A percentile compares a stretch with the other conserved stretches of the same genome.
Evolutionary conservation across 768 basidiomycete genomes (phyloP).

Genomic region (Rhizopogon vinicolor): DNA sequence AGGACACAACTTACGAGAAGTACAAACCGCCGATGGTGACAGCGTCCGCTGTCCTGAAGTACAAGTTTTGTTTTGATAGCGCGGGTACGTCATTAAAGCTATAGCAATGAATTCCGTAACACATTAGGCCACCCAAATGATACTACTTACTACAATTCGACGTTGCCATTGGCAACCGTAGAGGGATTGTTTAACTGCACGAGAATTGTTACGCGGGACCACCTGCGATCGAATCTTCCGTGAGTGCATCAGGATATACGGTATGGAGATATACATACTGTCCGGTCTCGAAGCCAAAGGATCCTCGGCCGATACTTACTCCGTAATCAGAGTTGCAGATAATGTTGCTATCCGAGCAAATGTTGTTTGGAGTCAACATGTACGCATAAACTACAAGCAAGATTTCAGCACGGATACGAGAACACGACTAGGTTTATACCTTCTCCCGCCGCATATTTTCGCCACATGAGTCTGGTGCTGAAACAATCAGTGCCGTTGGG

Average conservation of each 20-base stretch:
- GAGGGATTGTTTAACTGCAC: constrained; percentile 74
- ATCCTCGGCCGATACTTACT: constrained; percentile 65
- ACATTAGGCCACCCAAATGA: neutral
- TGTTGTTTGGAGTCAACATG: constrained; percentile 54
- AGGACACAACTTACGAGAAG: constrained; percentile 56
- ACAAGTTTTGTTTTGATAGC: constrained; percentile 54
- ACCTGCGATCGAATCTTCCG: constrained; percentile 32
- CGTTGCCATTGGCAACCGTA: constrained; percentile 63
- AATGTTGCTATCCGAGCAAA: constrained; percentile 53
- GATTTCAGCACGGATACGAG: neutral
- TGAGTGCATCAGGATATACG: neutral
- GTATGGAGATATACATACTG: constrained; percentile 41
- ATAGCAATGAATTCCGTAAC: neutral
- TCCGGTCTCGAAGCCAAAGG: constrained; percentile 57
- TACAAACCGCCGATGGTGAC: constrained; percentile 66
- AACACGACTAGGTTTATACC: constrained; percentile 35
- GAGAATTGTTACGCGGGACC: constrained; percentile 69
- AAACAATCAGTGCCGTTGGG: constrained; percentile 68
- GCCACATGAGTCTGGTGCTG: constrained; percentile 75
- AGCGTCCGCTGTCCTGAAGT: constrained; percentile 51
- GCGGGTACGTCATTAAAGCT: constrained; percentile 71
- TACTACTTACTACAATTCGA: constrained; percentile 58
- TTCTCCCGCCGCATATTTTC: constrained; percentile 60
- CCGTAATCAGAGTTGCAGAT: constrained; percentile 75
- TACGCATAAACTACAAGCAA: constrained; percentile 68